Percentiles rank a stretch among this genome's conserved stretches.
These are phyloP conservation scores for Trichosanthes truncata DNA, from an alignment of 306 rosid genomes.

Conservation along the genomic window DNA sequence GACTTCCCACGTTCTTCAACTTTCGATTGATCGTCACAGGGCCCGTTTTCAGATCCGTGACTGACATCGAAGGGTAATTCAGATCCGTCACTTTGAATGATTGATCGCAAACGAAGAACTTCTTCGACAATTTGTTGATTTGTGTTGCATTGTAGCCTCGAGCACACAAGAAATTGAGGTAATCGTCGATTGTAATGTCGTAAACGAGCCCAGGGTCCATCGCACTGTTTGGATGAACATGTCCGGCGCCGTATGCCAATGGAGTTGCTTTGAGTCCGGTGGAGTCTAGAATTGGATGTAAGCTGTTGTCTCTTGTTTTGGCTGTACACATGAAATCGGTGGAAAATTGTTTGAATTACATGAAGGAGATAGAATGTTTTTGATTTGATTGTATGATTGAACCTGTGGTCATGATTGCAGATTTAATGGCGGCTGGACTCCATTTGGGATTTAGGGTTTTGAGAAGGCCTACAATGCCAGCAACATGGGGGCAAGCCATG, in stretches of 20 bases:
- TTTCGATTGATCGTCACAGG: slow-evolving; percentile 26
- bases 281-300: slow-evolving; percentile 8
- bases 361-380: not conserved
- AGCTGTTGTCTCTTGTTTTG: slow-evolving; percentile 11
- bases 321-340: slow-evolving; percentile 18
- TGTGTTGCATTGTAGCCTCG: slow-evolving; percentile 25
- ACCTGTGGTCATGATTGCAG: slow-evolving; percentile 5
- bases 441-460: slow-evolving; percentile 34
- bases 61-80: slow-evolving; percentile 55
- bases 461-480: slow-evolving; percentile 44
- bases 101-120: slow-evolving; percentile 22
- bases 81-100: slow-evolving; percentile 28
- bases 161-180: slow-evolving; percentile 48
- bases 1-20: slow-evolving; percentile 44
- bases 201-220: slow-evolving; percentile 57
- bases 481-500: slow-evolving; percentile 60
- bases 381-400: not conserved
- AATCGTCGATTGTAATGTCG: slow-evolving; percentile 26
- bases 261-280: slow-evolving; percentile 10
- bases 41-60: not conserved
- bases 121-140: slow-evolving; percentile 15
- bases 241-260: slow-evolving; percentile 47
- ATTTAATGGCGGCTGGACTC: not conserved
- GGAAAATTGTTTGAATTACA: not conserved
- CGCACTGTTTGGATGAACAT: slow-evolving; percentile 41